phyloP scores from a whole-genome alignment of 1,284 basidiomycete species.

The Uromyces viciae-fabae region DNA sequence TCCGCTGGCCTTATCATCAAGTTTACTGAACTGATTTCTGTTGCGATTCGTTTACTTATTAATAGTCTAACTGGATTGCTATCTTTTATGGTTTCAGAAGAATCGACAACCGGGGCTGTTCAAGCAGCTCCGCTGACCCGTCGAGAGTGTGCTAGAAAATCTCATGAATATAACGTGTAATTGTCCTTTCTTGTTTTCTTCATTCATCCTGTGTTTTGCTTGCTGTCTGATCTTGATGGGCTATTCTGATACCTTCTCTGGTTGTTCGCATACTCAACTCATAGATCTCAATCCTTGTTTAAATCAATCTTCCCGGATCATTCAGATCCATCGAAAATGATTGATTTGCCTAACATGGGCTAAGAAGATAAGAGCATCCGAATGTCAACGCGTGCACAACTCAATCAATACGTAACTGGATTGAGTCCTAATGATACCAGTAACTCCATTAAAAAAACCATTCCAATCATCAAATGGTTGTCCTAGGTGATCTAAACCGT shows the following conservation, averaged over 20 bases:
- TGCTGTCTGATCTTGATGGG: background rate
- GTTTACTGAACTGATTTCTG: too few species aligned
- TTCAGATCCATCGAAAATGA: background rate
- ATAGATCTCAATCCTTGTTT: background rate
- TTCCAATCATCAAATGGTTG: too few species aligned
- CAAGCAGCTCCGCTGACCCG: background rate
- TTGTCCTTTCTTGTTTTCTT: background rate
- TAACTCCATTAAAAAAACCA: too few species aligned
- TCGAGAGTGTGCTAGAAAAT: background rate
- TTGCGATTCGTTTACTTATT: background rate
- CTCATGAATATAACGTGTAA: background rate
- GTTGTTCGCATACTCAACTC: background rate
- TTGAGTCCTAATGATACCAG: too few species aligned
- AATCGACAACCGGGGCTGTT: background rate
- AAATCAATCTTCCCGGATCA: conserved; percentile 2
- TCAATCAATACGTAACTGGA: too few species aligned
- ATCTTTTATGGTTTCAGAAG: conserved; percentile 33
- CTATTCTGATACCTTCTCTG: too few species aligned
- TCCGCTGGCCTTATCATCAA: background rate
- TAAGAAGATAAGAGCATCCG: background rate
- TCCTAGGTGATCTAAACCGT: too few species aligned
- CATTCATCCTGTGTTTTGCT: background rate
- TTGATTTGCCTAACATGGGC: conserved; percentile 20
- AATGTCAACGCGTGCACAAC: too few species aligned
- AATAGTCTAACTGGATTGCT: conserved; percentile 31